These are phyloP conservation scores for Mikania micrantha DNA, from an alignment of 129 eudicot species.

Conservation along the genomic window DNA sequence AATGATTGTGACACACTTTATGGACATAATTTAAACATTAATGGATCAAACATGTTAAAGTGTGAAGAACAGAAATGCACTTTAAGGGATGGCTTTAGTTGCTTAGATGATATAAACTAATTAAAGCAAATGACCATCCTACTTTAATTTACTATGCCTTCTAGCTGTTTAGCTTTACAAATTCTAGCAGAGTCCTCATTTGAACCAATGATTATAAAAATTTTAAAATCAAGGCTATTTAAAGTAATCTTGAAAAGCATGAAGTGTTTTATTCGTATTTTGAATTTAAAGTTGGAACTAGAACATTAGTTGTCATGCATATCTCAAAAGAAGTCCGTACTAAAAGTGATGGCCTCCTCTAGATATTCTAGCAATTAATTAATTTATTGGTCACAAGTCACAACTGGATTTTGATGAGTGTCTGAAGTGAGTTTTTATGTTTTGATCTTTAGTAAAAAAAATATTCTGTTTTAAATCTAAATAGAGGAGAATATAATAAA, in stretches of 20 bases:
- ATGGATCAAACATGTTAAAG: neutral
- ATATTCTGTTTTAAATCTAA: no score
- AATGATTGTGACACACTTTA: constrained; percentile 1
- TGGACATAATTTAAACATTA: neutral
- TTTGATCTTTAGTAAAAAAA: no score
- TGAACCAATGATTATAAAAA: neutral
- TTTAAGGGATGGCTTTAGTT: constrained; percentile 3
- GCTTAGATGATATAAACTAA: neutral
- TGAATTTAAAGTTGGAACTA: neutral
- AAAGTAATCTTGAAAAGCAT: neutral
- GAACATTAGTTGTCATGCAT: constrained; percentile 6
- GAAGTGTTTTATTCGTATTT: neutral
- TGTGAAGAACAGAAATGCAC: neutral
- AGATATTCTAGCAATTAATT: neutral
- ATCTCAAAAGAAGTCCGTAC: neutral
- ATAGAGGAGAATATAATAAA: no score
- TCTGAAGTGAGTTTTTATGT: no score
- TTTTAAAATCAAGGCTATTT: neutral
- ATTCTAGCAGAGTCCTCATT: neutral
- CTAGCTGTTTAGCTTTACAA: constrained; percentile 11
- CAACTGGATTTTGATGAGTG: no score
- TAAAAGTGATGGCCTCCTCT: neutral
- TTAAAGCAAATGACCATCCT: neutral
- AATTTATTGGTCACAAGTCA: neutral
- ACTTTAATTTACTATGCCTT: constrained; percentile 7